These are phyloP conservation scores for Umbilicus rupestris DNA, from an alignment of 164 flowering plant species.

Conservation along the genomic window DNA sequence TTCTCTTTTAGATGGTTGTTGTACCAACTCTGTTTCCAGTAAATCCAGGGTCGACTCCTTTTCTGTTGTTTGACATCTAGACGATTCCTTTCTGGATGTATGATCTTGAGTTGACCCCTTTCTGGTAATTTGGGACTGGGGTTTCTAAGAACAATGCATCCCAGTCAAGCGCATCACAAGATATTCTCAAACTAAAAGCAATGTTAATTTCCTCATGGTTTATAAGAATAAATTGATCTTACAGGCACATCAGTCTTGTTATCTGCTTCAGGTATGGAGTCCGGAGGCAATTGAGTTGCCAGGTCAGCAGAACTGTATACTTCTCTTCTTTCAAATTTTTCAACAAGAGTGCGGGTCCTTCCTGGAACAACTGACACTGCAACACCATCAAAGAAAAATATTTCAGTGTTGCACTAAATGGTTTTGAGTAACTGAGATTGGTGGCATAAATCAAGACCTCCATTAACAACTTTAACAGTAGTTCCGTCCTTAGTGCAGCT, in stretches of 20 bases:
- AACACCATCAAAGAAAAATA: conserved; percentile 12
- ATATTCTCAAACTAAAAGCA: neutral
- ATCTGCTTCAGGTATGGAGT: conserved; percentile 3
- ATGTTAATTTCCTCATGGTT: neutral
- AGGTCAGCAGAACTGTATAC: neutral
- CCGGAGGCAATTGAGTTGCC: neutral
- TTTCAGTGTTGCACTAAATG: neutral
- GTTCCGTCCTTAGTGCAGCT: conserved; percentile 19
- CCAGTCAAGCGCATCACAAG: neutral
- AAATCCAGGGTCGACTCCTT: neutral
- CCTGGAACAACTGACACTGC: conserved; percentile 63
- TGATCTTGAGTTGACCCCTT: neutral
- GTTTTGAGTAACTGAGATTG: neutral
- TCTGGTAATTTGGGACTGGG: conserved; percentile 6
- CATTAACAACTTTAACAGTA: conserved; percentile 46
- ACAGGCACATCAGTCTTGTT: neutral
- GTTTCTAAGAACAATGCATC: neutral
- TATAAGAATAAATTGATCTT: neutral
- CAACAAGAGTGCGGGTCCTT: conserved; percentile 80
- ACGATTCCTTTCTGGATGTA: neutral
- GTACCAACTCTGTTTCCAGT: neutral
- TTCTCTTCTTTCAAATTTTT: conserved; percentile 73
- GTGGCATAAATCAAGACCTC: conserved; percentile 35
- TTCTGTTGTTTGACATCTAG: neutral
- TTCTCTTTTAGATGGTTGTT: neutral